These are phyloP conservation scores for Xerocomellus amylosporus DNA, from an alignment of 768 basidiomycete genomes.

Conservation along the genomic window DNA sequence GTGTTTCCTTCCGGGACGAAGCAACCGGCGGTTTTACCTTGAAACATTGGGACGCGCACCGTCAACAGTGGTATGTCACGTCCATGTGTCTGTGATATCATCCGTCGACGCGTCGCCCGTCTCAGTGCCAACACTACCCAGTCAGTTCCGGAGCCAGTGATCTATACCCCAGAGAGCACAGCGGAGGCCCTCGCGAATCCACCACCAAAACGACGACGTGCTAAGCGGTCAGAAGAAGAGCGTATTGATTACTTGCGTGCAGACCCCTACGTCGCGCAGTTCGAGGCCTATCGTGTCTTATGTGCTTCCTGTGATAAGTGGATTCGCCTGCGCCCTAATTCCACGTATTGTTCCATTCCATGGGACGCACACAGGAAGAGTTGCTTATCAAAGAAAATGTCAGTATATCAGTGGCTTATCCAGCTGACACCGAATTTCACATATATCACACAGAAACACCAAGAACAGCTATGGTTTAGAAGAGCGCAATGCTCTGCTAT, in stretches of 20 bases:
- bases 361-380: conserved; percentile 87
- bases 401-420: conserved; percentile 24
- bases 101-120: conserved; percentile 7
- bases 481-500: conserved; percentile 55
- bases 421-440: conserved; percentile 8
- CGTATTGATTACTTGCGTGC: conserved; percentile 65
- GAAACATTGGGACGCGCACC: conserved; percentile 69
- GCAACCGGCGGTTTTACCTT: conserved; percentile 59
- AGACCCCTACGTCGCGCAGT: conserved; percentile 77
- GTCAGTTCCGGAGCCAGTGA: conserved; percentile 35
- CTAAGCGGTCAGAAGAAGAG: conserved; percentile 75
- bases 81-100: conserved; percentile 2
- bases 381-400: conserved; percentile 78
- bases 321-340: conserved; percentile 83
- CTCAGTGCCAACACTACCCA: conserved; percentile 32
- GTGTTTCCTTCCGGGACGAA: conserved; percentile 67
- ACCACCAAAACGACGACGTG: conserved; percentile 62
- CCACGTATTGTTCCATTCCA: conserved; percentile 84
- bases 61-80: conserved; percentile 50
- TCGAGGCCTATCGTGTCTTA: conserved; percentile 76
- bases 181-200: conserved; percentile 45
- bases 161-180: conserved; percentile 43
- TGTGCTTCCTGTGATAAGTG: conserved; percentile 82
- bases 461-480: conserved; percentile 60
- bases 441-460: conserved; percentile 25